These are phyloP conservation scores for Pyrenula massariospora DNA, from an alignment of 495 filamentous ascomycete genomes.

Conservation along the genomic window DNA sequence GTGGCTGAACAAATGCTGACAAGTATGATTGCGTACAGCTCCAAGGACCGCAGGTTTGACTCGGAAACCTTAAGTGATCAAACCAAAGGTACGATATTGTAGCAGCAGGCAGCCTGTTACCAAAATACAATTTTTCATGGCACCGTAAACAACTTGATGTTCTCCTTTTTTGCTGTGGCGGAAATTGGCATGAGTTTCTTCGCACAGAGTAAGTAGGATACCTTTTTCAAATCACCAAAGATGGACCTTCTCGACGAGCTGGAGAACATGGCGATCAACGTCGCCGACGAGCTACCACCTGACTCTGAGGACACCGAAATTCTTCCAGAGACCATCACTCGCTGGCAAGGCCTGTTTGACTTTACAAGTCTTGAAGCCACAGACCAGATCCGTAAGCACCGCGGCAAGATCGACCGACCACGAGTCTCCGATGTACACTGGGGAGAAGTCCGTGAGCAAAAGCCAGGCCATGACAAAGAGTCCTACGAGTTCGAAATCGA, in stretches of 20 bases:
- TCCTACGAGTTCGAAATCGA: conserved; percentile 4
- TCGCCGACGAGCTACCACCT: conserved; percentile 1
- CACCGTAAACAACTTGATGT: too few species aligned
- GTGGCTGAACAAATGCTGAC: too few species aligned
- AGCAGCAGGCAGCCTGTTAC: too few species aligned
- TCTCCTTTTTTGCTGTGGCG: too few species aligned
- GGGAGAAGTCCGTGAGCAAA: conserved; percentile 3
- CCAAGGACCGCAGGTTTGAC: too few species aligned
- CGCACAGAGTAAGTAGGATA: too few species aligned
- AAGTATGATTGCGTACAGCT: too few species aligned
- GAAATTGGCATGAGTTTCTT: too few species aligned
- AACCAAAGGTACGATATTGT: too few species aligned
- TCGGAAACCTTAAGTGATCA: too few species aligned
- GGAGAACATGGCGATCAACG: conserved; percentile 10
- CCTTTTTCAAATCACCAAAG: conserved; percentile 12
- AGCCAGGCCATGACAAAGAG: conserved; percentile 6
- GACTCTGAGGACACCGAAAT: background rate
- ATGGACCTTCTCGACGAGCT: conserved; percentile 17
- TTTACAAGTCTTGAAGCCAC: conserved; percentile 7
- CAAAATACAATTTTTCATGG: too few species aligned
- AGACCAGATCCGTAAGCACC: conserved; percentile 1
- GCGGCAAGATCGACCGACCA: conserved; percentile 2
- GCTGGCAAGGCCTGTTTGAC: conserved; percentile 4
- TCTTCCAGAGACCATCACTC: conserved; percentile 2
- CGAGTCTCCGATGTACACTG: conserved; percentile 7